phyloP scores from a whole-genome alignment of 2,329 filamentous ascomycete species.

The Talaromyces sp. region DNA sequence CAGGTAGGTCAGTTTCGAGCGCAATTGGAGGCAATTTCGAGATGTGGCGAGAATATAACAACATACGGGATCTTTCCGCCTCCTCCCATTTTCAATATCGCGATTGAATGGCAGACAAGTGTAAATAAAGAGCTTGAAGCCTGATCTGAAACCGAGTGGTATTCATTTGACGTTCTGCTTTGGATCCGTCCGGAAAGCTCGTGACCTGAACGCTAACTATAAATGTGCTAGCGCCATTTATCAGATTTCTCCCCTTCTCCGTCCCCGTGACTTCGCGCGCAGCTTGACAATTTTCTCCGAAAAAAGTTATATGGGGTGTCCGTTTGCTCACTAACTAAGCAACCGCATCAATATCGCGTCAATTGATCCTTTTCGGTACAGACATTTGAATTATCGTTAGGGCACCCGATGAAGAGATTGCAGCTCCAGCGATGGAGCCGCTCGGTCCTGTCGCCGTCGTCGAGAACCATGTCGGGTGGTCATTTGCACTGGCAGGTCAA shows the following conservation, averaged over 20 bases:
- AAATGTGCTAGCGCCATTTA: conserved; percentile 27
- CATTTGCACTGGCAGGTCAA: conserved; percentile 37
- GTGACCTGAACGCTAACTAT: conserved; percentile 24
- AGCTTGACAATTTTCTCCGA: conserved; percentile 39
- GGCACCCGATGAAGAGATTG: conserved; percentile 48
- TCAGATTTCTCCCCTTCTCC: conserved; percentile 28
- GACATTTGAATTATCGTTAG: conserved; percentile 16
- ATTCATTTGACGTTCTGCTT: conserved; percentile 15
- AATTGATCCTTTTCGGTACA: conserved; percentile 21
- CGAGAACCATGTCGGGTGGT: conserved; percentile 42
- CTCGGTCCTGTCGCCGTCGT: conserved; percentile 48
- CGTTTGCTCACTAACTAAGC: neutral
- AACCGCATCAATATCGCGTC: conserved; percentile 20
- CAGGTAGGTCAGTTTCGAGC: conserved; percentile 23
- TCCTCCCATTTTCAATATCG: conserved; percentile 59
- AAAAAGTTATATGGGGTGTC: conserved; percentile 20
- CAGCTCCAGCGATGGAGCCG: conserved; percentile 53
- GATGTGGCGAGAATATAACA: neutral
- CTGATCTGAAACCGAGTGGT: conserved; percentile 10
- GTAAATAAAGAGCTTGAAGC: neutral
- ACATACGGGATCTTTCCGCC: conserved; percentile 72
- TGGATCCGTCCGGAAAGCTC: conserved; percentile 19
- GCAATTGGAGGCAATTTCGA: neutral
- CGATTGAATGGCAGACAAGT: conserved; percentile 20
- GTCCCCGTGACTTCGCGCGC: conserved; percentile 37